Evolutionary conservation across 179 eudicot species (phyloP), one percentile per base, ranked within the genome.

Genomic region (Silene coronaria): DNA sequence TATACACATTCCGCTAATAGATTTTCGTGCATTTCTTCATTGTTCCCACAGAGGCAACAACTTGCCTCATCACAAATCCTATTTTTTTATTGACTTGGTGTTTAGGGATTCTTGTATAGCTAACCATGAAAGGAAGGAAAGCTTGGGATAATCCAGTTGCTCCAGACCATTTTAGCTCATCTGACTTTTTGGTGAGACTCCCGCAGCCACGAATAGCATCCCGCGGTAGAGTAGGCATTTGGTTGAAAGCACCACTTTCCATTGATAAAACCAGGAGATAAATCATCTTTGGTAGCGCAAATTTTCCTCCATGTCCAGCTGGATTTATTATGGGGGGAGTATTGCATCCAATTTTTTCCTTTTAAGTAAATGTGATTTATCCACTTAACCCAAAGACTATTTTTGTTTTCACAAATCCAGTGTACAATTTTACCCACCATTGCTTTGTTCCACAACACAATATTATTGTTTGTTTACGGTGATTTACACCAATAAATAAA

Each of bases 401-500:
- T 28, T 28, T 28, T n/a, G n/a, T 28, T 28, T 28, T 28, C 30
- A 28, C 3, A 28, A 28, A 28, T 28, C 30, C 30, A 28, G 30
- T 28, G 30, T 3, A 28, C 30, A 28, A 28, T 1, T 28, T 28
- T 28, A 3, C 30, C 30, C 3, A 28, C 3, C 30, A 28, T 28
- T 28, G 30, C 30, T 28, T 28, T 28, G 30, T 28, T 28, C 30
- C 30, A 28, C 30, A 28, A 28, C 30, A 28, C 30, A 69, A 69
- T 11, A 69, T 23, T 8, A 7, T 21, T 45, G 73, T 42, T 69
- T 69, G 59, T 16, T 69, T 69, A 42, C 45, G 73, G 46, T 69
- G 30, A 22, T 69, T 69, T 10, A 69, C 59, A 45, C 73, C 32
- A 69, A 64, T 42, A 30, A 64, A 64, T 64, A 64, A 27, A 16